phyloP scores from a whole-genome alignment of 2,329 filamentous ascomycete species.

The Alternaria sp. region DNA sequence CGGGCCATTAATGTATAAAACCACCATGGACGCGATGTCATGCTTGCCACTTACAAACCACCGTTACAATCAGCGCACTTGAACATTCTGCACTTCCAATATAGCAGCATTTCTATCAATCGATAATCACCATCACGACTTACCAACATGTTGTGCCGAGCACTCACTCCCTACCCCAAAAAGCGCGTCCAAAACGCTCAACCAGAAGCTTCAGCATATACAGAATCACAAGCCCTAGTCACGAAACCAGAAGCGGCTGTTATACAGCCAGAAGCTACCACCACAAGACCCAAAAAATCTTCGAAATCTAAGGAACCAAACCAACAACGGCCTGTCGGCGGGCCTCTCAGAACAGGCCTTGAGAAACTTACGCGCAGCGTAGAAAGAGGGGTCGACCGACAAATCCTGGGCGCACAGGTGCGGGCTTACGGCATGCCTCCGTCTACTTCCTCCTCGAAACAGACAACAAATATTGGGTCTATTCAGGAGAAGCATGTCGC shows the following conservation, averaged over 20 bases:
- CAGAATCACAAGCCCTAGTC: neutral
- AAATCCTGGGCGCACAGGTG: slow-evolving; percentile 19
- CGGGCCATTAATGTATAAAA: neutral
- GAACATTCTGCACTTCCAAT: neutral
- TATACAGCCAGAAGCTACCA: neutral
- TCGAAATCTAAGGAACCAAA: neutral
- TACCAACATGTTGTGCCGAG: neutral
- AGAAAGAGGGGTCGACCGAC: slow-evolving; percentile 18
- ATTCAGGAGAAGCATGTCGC: neutral
- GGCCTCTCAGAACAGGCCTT: slow-evolving; percentile 14
- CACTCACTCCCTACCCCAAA: neutral
- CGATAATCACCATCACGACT: neutral
- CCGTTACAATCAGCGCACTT: neutral
- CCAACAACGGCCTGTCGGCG: neutral
- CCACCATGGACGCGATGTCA: neutral
- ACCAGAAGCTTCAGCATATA: neutral
- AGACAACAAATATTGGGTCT: neutral
- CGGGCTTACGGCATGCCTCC: slow-evolving; percentile 10
- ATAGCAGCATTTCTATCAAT: neutral
- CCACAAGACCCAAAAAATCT: neutral
- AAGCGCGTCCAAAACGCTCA: neutral
- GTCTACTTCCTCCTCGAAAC: neutral
- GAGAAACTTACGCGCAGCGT: slow-evolving; percentile 8
- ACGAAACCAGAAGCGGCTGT: neutral
- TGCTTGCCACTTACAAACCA: neutral